Base-by-base conservation (phyloP, 148 eudicot genomes). In the Fagopyrum esculentum region DNA sequence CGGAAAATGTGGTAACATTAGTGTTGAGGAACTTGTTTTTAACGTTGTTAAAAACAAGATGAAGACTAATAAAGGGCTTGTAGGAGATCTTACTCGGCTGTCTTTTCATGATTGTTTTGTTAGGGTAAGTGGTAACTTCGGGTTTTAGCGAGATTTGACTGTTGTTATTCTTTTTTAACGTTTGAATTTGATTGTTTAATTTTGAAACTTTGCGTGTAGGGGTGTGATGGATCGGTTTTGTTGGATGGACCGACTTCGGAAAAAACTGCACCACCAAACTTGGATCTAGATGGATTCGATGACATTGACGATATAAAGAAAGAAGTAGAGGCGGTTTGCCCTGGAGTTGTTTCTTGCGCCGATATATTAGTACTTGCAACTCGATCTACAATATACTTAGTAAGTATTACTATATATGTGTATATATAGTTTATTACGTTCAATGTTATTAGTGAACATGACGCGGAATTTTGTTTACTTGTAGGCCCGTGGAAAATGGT, bases 261-360 rank as follows among this genome's bases (percentile, higher is more conserved):
- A 69, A 89, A 81, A 61, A 92, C 88, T 77, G 85, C 94, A 45
- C 60, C 72, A n/a, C 89, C 84, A 12, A 90, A 91, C 81, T 60
- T 89, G 15, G 87, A 97, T 2, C 82, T 91, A 1, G 89, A 94
- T 2, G 97, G 97, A 17, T 93, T 93, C 35, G 98, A 93, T 78
- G 89, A 90, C 0, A 88, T 93, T 45, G 80, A 76, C 4, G 89
- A 86, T 79, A 92, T 92, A n/a, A 93, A 93, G 75, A 64, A 85
- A 75, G 95, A 97, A 4, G 86, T 91, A 0, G 97, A 93, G 77
- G 85, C 89, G 45, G 81, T 51, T 51, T 93, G 98, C 75, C 94
- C 98, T 6, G 93, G 90, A 43, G 77, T 88, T 0, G 97, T 91
- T 10, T 93, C 98, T 2, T 93, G 98, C 75, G 91, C 98, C 19